Conservation (phyloP, 1,139 yeast species). For the Geotrichum histeridarum region DNA sequence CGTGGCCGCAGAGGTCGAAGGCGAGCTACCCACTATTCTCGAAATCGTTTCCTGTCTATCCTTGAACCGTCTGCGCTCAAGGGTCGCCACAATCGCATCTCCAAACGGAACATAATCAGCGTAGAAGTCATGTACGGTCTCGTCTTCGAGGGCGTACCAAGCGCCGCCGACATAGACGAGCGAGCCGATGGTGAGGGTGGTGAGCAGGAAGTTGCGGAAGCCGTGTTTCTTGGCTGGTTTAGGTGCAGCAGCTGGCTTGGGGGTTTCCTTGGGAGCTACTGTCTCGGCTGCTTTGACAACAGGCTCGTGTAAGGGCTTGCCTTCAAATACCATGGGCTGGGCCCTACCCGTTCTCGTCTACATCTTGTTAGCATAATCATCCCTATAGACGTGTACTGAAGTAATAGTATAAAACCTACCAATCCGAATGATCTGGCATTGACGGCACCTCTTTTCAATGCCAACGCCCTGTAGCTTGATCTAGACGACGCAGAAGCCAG, state of each 20-base stretch:
- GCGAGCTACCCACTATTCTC: no score
- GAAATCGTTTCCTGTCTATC: constrained; percentile 25
- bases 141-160: constrained; percentile 38
- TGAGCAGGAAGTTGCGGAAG: constrained; percentile 33
- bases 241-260: neutral
- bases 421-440: neutral
- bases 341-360: constrained; percentile 5
- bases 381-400: neutral
- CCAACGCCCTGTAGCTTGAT: constrained; percentile 7
- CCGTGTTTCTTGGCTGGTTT: constrained; percentile 29
- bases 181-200: constrained; percentile 28
- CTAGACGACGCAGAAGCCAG: constrained; percentile 9
- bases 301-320: constrained; percentile 15
- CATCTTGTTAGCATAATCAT: neutral
- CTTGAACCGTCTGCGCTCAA: constrained; percentile 45
- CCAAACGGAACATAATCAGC: constrained; percentile 59
- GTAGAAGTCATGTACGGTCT: constrained; percentile 43
- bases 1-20: neutral
- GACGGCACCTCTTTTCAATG: neutral
- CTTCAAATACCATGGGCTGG: constrained; percentile 19
- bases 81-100: constrained; percentile 46
- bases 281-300: neutral
- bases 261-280: neutral
- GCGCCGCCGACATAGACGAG: constrained; percentile 39
- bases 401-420: neutral